Base-by-base conservation (phyloP, 176 grass and related monocot genomes). In the Elymus sibiricus region DNA sequence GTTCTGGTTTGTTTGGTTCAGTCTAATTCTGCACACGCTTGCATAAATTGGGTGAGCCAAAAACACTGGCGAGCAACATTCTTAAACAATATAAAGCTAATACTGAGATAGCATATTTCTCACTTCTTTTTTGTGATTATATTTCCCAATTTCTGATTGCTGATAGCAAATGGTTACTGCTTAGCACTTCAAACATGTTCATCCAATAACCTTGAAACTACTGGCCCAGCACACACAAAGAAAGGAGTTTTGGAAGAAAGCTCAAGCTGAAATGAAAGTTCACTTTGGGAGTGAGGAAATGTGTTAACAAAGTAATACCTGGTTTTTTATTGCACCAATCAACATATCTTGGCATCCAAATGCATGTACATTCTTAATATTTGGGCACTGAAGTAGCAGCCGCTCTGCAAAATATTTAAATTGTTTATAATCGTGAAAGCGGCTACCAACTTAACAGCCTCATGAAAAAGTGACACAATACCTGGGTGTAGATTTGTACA, bases 401-500 rank as follows among this genome's bases (percentile, higher is more conserved):
- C 90, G 94, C 65, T 99, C 97, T 99, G 19, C 49, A 67, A 83
- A 85, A 61, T 35, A 90, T 77, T 67, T 40, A 42, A 46, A 70
- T 27, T 49, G 25, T 88, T 79, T 74, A 80, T 34, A 83, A 64
- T 9, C 1, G 7, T 64, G 38, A 43, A 9, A 83, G 88, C 58
- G 69, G 76, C 34, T 65, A 77, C 7, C 14, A 77, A 63, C 32
- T 65, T 70, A 14, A 88, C 8, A 65, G 37, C 13, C 46, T 39
- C 26, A 70, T 76, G 37, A 76, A 79, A 79, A 42, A 64, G 24
- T 19, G 51, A 69, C 6, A 64, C 32, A 38, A 81, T 64, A 99
- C 97, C 97, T 94, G 97, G 92, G 91, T 96, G 92, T 42, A 99
- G 87, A 87, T 96, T 94, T 89, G 88, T 93, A 89, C 97, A 99